Base-by-base conservation (phyloP, 805 yeast species). In the Pachysolen tannophilus region DNA sequence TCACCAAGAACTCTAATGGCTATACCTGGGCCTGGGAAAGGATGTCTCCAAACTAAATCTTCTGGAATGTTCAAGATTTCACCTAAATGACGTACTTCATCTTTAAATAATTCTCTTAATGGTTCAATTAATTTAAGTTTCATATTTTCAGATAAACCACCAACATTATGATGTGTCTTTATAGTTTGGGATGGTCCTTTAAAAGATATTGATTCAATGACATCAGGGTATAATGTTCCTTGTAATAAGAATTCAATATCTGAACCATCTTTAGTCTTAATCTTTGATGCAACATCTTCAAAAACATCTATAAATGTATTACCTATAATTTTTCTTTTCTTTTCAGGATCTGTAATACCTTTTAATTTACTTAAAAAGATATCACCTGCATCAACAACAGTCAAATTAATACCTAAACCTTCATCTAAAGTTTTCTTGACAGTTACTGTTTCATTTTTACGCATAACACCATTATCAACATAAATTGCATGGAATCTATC, bases 21-120 rank as follows among this genome's bases (percentile, higher is more conserved):
- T 57, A 92, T 83, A 69, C 99, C 99, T 60, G 99, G 99, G 59
- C 99, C 99, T 52, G 99, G 99, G 94, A 92, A 92, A 39, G 99
- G 99, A 60, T 92, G 99, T 73, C 99, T 85, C 97, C 97, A 90
- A 48, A 92, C 97, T 50, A 92, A 74, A 51, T 92, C 97, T 56
- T 85, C 92, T 24, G 97, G 94, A 51, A 92, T 90, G 33, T 95
- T 96, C 67, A 92, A 67, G 35, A 92, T 65, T 68, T 86, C 85
- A 65, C 99, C 99, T 49, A 92, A 70, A 51, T 81, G 84, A 65
- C 99, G 86, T 40, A 92, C 99, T 72, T 92, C 99, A 61, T 92
- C 99, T 68, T 92, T 92, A 76, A 92, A 92, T 54, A 92, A 75
- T 71, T 92, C 99, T 65, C 99, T 82, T 60, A 92, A 75, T 38